Evolutionary conservation across 192 early-diverging fungal species (phyloP).

Genomic region (Podila horticola): DNA sequence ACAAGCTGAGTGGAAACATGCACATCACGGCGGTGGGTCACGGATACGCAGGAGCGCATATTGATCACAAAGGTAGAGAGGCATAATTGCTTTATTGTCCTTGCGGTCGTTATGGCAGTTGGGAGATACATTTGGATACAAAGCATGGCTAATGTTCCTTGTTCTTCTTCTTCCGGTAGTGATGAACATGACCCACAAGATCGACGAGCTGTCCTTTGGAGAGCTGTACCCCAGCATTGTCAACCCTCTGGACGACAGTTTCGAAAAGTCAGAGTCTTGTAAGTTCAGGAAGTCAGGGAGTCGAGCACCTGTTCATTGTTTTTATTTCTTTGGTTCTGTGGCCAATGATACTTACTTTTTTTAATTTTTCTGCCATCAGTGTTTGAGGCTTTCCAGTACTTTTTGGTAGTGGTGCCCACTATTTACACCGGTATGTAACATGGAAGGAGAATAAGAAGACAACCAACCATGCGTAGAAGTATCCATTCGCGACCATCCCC

Average conservation of each 20-base stretch:
- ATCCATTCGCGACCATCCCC: not conserved
- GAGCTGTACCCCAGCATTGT: slow-evolving; percentile 81
- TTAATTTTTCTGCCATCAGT: slow-evolving; percentile 47
- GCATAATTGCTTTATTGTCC: not conserved
- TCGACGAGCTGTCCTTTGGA: slow-evolving; percentile 94
- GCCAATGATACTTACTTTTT: not conserved
- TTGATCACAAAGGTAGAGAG: slow-evolving; percentile 68
- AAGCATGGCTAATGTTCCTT: not conserved
- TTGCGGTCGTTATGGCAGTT: too few relatives aligned
- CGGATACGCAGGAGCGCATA: slow-evolving; percentile 81
- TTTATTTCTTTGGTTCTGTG: not conserved
- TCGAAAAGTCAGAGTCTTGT: slow-evolving; percentile 72
- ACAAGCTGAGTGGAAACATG: slow-evolving; percentile 88
- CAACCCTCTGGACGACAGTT: slow-evolving; percentile 88
- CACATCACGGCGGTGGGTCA: slow-evolving; percentile 93
- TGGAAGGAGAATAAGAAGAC: not conserved
- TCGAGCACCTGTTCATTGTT: not conserved
- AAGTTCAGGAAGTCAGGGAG: slow-evolving; percentile 9
- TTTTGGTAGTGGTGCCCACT: slow-evolving; percentile 79
- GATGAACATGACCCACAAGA: slow-evolving; percentile 95
- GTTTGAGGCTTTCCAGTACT: slow-evolving; percentile 87
- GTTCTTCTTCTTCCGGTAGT: slow-evolving; percentile 44
- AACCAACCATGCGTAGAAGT: not conserved
- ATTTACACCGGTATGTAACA: slow-evolving; percentile 20
- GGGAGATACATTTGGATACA: not conserved